Evolutionary conservation across 768 basidiomycete species (phyloP), one percentile per base, ranked within the genome.

Genomic region (Cystobasidium onofrii): DNA sequence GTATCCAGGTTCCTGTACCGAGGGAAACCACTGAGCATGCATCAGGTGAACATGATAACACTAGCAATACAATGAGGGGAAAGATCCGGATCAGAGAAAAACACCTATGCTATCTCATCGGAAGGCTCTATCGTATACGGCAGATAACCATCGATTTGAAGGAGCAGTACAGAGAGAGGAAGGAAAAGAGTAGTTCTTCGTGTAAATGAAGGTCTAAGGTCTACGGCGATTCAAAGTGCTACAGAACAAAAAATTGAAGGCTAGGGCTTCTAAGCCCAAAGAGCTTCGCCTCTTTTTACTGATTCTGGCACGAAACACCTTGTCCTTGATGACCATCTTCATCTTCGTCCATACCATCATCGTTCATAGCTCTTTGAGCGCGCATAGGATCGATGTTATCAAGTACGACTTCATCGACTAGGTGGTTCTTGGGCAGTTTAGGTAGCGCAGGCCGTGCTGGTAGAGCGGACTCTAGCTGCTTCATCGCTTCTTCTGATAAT

Each of bases 341-440:
- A 77, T 97, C 94, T 76, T 82, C 82, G 66, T 83, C 83, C 93
- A 96, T 96, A 17, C 86, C 83, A 72, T 96, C 92, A 44, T 89
- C 89, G 33, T 83, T 84, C 82, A 80, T 81, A 85, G 82, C 81
- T 82, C 79, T 80, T 78, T 82, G 86, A 84, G 77, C 88, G 85
- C 75, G 87, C 86, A 80, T 92, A 90, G 73, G 76, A 70, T 76
- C 75, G 12, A 88, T 86, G 77, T 93, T 89, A 64, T 89, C 86
- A 60, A 97, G 83, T 54, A 87, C 85, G 70, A 90, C 92, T 79
- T 98, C 93, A 80, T 99, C 96, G 9, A 92, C 78, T 64, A 86
- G 78, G 69, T 88, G 77, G 74, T 84, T 85, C 63, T 78, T 88
- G 75, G 86, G 85, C 20, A 91, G 64, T 9, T 71, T 71, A 27